A percentile compares a stretch with the other conserved stretches of the same genome.
These are phyloP conservation scores for Apophysomyces elegans DNA, from an alignment of 371 early-diverging fungal species.

Conservation along the genomic window DNA sequence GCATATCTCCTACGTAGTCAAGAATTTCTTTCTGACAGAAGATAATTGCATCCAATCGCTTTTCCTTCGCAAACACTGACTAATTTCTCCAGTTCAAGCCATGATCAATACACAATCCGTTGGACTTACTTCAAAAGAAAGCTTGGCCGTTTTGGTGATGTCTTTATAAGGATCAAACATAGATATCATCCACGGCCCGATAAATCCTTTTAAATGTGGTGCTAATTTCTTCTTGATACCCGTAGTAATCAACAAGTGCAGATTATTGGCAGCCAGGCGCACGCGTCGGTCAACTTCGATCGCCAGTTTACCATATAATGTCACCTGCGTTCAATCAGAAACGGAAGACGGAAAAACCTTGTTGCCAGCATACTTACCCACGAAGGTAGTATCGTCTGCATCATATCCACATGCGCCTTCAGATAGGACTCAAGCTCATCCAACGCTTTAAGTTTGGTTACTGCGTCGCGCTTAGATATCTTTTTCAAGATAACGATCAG, in stretches of 20 bases:
- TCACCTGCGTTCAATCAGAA: slow-evolving; percentile 29
- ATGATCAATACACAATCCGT: not conserved
- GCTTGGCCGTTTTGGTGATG: slow-evolving; percentile 51
- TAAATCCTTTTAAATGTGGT: slow-evolving; percentile 62
- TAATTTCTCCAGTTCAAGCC: slow-evolving; percentile 17
- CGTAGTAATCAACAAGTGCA: slow-evolving; percentile 56
- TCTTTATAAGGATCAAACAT: slow-evolving; percentile 68
- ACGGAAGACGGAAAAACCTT: slow-evolving; percentile 21
- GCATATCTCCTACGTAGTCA: slow-evolving; percentile 56
- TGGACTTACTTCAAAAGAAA: slow-evolving; percentile 58
- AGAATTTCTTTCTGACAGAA: slow-evolving; percentile 67
- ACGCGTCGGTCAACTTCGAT: slow-evolving; percentile 71
- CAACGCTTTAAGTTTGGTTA: slow-evolving; percentile 73
- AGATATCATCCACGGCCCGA: slow-evolving; percentile 67
- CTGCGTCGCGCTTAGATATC: slow-evolving; percentile 65
- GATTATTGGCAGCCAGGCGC: slow-evolving; percentile 55
- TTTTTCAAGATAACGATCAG: slow-evolving; percentile 65
- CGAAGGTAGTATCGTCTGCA: slow-evolving; percentile 28
- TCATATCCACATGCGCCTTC: slow-evolving; percentile 38
- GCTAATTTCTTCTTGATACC: slow-evolving; percentile 64
- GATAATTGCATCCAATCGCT: slow-evolving; percentile 54
- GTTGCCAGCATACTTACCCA: slow-evolving; percentile 32
- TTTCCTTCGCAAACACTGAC: slow-evolving; percentile 61
- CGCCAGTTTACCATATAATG: slow-evolving; percentile 58
- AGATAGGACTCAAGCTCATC: slow-evolving; percentile 66